Base-by-base conservation (phyloP, 306 rosid species). In the Carpinus viminea region DNA sequence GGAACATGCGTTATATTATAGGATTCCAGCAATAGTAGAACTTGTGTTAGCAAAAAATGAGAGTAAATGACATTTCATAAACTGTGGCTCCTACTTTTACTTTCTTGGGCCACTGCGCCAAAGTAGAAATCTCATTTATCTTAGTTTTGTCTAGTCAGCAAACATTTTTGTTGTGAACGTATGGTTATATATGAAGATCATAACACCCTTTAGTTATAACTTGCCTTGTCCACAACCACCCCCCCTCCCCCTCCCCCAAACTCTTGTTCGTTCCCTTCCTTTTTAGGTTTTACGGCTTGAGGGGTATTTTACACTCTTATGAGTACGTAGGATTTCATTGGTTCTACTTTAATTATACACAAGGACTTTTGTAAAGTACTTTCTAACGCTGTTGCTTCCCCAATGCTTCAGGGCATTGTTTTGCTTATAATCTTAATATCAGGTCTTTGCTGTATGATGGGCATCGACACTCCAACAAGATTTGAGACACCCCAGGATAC, bases 401-500 rank as follows among this genome's bases (percentile, higher is more conserved):
- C 68, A 74, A 61, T 83, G 72, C 56, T 85, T 70, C 93, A 95
- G 99, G 98, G 86, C 60, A 73, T 95, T 80, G 97, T 92, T 72
- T 83, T 95, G 85, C 91, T 93, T 52, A 86, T 95, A 83, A 95
- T 93, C 84, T 82, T 95, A 82, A 81, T 95, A 83, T 90, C 96
- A 12, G 99, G 99, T 69, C 93, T 93, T 78, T 91, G 99, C 89
- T 95, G 97, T 81, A 95, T 93, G 99, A 93, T 95, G 99, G 98
- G 96, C 75, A 95, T 95, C 45, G 99, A 93, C 84, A 90, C 98
- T 43, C 99, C 99, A 69, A 89, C 99, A 26, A 91, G 98, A 89
- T 95, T 93, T 81, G 98, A 95, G 94, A 31, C 87, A 5, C 94
- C 96, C 21, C 98, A 92, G 77, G 99, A 95, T 74, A 90, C 87